Evolutionary conservation across 805 yeast genomes (phyloP).

Genomic region (Clavispora fructus): DNA sequence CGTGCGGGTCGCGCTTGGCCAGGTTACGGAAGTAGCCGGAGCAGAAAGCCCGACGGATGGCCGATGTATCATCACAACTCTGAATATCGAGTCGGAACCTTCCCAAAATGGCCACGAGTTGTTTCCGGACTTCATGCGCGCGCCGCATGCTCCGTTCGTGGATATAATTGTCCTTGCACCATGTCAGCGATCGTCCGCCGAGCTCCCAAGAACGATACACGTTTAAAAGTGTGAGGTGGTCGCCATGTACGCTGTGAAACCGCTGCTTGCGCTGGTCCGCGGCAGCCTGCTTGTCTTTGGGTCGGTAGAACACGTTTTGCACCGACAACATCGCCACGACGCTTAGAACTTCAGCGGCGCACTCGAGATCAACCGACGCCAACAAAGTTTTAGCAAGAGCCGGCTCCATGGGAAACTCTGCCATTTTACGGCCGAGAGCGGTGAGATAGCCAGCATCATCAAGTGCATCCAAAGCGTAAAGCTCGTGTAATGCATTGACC

Average conservation of each 20-base stretch:
- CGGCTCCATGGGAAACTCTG: conserved; percentile 95
- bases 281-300: conserved; percentile 65
- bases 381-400: conserved; percentile 75
- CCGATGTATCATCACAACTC: conserved; percentile 53
- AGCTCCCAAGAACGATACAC: conserved; percentile 73
- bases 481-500: conserved; percentile 72
- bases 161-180: conserved; percentile 80
- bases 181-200: conserved; percentile 48
- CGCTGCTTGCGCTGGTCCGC: conserved; percentile 75
- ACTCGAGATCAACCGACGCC: conserved; percentile 61
- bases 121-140: conserved; percentile 77
- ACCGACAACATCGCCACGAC: conserved; percentile 91
- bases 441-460: conserved; percentile 77
- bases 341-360: conserved; percentile 75
- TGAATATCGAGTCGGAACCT: conserved; percentile 39
- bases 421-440: conserved; percentile 72
- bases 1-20: conserved; percentile 55
- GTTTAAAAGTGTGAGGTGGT: conserved; percentile 78
- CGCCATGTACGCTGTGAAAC: conserved; percentile 73
- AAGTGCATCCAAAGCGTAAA: conserved; percentile 78
- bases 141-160: conserved; percentile 73
- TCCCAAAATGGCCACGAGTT: conserved; percentile 54
- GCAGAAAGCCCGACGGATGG: conserved; percentile 56
- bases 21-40: conserved; percentile 67
- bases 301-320: conserved; percentile 74